Percentiles rank a stretch among this genome's conserved stretches.
These are phyloP conservation scores for Hypoxylon sp. DNA, from an alignment of 2,329 filamentous ascomycete species.

Conservation along the genomic window DNA sequence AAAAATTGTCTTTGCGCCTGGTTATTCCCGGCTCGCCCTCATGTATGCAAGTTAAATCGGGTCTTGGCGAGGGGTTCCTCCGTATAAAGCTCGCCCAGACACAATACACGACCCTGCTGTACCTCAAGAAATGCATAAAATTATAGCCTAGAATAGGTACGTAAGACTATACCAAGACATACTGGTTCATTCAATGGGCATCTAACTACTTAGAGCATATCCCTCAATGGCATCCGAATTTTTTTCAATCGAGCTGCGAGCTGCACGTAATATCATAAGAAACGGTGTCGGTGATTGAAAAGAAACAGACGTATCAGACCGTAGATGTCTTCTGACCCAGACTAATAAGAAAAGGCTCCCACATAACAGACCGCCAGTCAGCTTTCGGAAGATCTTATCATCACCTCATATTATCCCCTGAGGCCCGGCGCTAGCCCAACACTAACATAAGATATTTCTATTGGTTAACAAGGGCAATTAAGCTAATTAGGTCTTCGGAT, in stretches of 20 bases:
- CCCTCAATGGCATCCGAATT: neutral
- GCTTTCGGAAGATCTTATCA: neutral
- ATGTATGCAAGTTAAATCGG: slow-evolving; percentile 2
- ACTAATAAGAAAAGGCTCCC: too few relatives aligned
- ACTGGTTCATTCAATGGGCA: neutral
- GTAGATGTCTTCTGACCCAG: neutral
- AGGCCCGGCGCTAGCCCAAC: too few relatives aligned
- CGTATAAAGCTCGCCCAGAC: slow-evolving; percentile 2
- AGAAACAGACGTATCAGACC: neutral
- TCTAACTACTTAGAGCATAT: neutral
- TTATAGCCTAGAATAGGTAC: neutral
- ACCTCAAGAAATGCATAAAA: neutral
- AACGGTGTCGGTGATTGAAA: neutral
- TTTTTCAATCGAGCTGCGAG: neutral
- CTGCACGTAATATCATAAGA: neutral
- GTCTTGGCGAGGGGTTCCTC: slow-evolving; percentile 26
- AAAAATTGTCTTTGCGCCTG: neutral
- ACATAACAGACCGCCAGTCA: neutral
- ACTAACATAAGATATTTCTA: too few relatives aligned
- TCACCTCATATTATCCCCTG: too few relatives aligned
- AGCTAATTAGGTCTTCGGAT: too few relatives aligned
- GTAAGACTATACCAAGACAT: slow-evolving; percentile 1
- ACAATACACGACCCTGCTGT: too few relatives aligned
- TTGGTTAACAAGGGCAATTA: too few relatives aligned
- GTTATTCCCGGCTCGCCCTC: slow-evolving; percentile 25